phyloP scores from a whole-genome alignment of 2,329 filamentous ascomycete genomes.

The Fusarium tuaranense region DNA sequence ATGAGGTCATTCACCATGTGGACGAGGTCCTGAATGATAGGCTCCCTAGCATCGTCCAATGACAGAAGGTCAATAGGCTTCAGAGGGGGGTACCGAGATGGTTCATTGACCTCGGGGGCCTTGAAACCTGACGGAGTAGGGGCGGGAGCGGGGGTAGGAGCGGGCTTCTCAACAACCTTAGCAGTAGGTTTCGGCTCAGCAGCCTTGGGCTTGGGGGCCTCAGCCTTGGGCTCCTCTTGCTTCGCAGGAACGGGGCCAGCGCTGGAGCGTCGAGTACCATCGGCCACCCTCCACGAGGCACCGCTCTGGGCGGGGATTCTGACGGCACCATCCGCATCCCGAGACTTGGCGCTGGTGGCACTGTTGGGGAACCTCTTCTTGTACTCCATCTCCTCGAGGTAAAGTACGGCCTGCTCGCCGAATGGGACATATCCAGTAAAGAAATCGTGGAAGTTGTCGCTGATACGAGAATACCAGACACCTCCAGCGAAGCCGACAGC shows the following conservation, averaged over 20 bases:
- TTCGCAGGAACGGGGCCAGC: slow-evolving; percentile 56
- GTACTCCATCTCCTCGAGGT: slow-evolving; percentile 96
- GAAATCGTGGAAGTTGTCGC: slow-evolving; percentile 98
- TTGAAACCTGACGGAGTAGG: slow-evolving; percentile 54
- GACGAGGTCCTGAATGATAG: slow-evolving; percentile 91
- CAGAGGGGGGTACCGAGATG: slow-evolving; percentile 71
- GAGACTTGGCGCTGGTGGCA: slow-evolving; percentile 58
- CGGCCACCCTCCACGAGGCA: slow-evolving; percentile 81
- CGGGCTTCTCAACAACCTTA: slow-evolving; percentile 51
- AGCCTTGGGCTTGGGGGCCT: slow-evolving; percentile 45
- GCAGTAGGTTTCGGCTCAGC: slow-evolving; percentile 40
- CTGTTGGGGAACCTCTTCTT: slow-evolving; percentile 79
- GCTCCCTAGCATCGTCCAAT: slow-evolving; percentile 82
- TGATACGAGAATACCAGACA: slow-evolving; percentile 91
- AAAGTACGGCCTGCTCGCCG: slow-evolving; percentile 93
- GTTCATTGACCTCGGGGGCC: slow-evolving; percentile 74
- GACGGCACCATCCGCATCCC: slow-evolving; percentile 75
- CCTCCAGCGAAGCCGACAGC: slow-evolving; percentile 86
- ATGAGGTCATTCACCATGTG: slow-evolving; percentile 98
- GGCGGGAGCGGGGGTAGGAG: slow-evolving; percentile 40
- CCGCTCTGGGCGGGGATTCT: slow-evolving; percentile 89
- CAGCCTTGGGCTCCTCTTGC: slow-evolving; percentile 48
- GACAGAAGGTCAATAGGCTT: slow-evolving; percentile 82
- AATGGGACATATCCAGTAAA: slow-evolving; percentile 98
- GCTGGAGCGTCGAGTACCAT: slow-evolving; percentile 73